Evolutionary conservation across 192 early-diverging fungal genomes (phyloP), one percentile per base, ranked within the genome.

Genomic region (Linnemannia schmuckeri): DNA sequence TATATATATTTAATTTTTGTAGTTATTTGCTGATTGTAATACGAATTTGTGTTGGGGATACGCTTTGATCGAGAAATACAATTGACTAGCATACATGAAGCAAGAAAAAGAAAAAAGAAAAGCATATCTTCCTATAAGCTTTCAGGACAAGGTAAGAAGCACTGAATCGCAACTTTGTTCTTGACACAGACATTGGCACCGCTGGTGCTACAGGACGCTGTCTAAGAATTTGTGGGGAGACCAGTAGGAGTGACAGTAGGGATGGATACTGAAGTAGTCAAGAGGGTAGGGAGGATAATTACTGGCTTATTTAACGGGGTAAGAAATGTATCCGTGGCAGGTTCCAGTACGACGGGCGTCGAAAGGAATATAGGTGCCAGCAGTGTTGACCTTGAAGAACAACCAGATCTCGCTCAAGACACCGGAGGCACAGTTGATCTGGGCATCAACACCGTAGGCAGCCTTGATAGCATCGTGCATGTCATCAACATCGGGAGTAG

Each of bases 391-490:
- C 47, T 92, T 80, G 74, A 88, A 91, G 71, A 71, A 88, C n/a
- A 90, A 75, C 40, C 82, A 81, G 44, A 92, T 82, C 85, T 92
- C 91, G 69, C 79, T 82, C 57, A 92, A 70, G 37, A 55, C 35
- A 33, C 90, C 90, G 33, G 52, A 57, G 7, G 35, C 27, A 57
- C 90, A 91, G 22, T 90, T 82, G 40, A 90, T 77, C 74, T 84
- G 79, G 33, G 88, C 90, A 55, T 86, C 75, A n/a, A 79, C 77
- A 10, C 89, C 89, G 54, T 90, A 91, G 4, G 82, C 82, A 0
- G 74, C 74, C 37, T 75, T 57, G 68, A 94, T 79, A 20, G 92
- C 92, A 24, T 76, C 69, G 24, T 82, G 81, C 77, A 94, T 90
- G 3, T 79, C 87, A 12, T 80, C 52, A 24, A 70, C 74, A 72